phyloP scores from a whole-genome alignment of 1,284 basidiomycete genomes.

The Puccinia novopanici region DNA sequence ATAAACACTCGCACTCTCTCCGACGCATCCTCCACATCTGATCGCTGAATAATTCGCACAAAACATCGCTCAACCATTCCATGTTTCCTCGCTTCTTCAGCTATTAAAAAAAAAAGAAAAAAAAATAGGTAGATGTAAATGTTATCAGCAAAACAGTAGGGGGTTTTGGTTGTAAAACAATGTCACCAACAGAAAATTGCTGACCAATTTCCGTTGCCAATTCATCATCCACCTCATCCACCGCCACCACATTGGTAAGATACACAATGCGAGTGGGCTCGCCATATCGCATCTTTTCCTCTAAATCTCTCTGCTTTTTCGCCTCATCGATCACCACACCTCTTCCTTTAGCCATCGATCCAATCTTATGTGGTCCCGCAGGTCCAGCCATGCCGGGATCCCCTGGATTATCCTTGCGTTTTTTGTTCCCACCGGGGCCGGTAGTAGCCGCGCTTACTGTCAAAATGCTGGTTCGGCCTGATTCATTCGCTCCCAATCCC shows the following conservation, averaged over 20 bases:
- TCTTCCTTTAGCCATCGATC: slow-evolving; percentile 41
- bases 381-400: slow-evolving; percentile 50
- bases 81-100: slow-evolving; percentile 80
- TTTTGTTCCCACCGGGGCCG: slow-evolving; percentile 58
- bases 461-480: slow-evolving; percentile 83
- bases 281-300: slow-evolving; percentile 65
- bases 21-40: slow-evolving; percentile 32
- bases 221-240: slow-evolving; percentile 81
- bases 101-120: slow-evolving; percentile 61
- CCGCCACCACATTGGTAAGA: slow-evolving; percentile 81
- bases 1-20: slow-evolving; percentile 50
- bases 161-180: too few relatives aligned
- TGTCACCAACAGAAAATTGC: not conserved
- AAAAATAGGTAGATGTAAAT: slow-evolving; percentile 59
- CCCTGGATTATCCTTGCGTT: slow-evolving; percentile 56
- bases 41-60: slow-evolving; percentile 51
- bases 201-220: slow-evolving; percentile 72
- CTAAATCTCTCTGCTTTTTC: slow-evolving; percentile 47
- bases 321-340: slow-evolving; percentile 50
- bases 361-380: slow-evolving; percentile 9
- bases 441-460: slow-evolving; percentile 66
- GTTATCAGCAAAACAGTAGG: too few relatives aligned
- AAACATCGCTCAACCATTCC: slow-evolving; percentile 56
- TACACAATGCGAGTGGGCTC: slow-evolving; percentile 84
- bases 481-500: slow-evolving; percentile 77